A percentile compares a stretch with the other conserved stretches of the same genome.
These are phyloP conservation scores for Euphorbia neoarborescens DNA, from an alignment of 441 rosid species.

Conservation along the genomic window DNA sequence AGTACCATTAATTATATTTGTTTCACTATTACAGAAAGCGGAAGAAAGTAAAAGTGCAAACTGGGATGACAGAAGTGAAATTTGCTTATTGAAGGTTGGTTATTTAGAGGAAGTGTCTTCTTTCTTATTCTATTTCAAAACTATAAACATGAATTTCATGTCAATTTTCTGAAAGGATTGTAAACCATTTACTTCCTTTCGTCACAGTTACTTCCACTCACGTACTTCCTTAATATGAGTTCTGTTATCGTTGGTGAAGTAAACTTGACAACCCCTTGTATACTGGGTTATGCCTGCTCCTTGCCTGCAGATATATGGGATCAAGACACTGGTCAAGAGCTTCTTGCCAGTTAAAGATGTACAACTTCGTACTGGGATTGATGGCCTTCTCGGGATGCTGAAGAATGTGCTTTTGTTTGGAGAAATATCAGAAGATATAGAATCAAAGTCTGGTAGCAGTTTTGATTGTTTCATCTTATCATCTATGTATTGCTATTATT, in stretches of 20 bases:
- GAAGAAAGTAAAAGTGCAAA: constrained; percentile 39
- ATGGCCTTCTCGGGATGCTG: constrained; percentile 58
- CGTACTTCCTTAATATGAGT: neutral
- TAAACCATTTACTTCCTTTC: neutral
- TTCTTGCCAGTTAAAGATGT: constrained; percentile 92
- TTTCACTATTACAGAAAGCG: constrained; percentile 51
- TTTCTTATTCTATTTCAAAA: neutral
- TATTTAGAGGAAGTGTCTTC: constrained; percentile 14
- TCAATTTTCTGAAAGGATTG: constrained; percentile 4
- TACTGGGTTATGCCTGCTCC: constrained; percentile 15
- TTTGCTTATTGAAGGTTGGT: constrained; percentile 86
- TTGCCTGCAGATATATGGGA: constrained; percentile 67
- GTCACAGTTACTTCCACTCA: neutral
- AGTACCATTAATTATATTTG: constrained; percentile 16
- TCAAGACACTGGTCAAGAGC: constrained; percentile 91
- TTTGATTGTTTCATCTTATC: constrained; percentile 3
- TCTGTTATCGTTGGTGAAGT: constrained; percentile 6
- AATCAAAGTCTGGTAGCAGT: constrained; percentile 56
- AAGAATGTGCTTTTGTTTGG: constrained; percentile 64
- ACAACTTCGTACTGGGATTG: constrained; percentile 84
- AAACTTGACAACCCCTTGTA: constrained; percentile 14
- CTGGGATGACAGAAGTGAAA: constrained; percentile 85
- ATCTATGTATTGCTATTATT: neutral
- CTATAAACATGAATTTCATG: neutral
- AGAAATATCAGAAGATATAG: constrained; percentile 65